Base-by-base conservation (phyloP, 78 protist species). In the Pirum gemmata region DNA sequence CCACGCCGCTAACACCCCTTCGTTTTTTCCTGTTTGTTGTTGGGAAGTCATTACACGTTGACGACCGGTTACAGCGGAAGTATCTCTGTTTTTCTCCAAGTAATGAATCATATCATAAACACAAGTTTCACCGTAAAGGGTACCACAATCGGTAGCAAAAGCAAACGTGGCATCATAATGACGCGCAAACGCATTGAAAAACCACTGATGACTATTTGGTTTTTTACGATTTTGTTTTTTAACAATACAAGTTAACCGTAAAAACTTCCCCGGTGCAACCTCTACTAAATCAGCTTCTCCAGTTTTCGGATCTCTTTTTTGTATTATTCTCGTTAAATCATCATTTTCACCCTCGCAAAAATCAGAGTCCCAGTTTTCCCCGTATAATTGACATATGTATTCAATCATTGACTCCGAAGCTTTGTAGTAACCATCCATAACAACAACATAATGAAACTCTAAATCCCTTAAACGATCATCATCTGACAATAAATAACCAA, bases 201-300 rank as follows among this genome's bases (percentile, higher is more conserved):
- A 87, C 90, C 90, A 87, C 1, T 87, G 73, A 75, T 61, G 90
- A 34, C 76, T 21, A 72, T 87, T 87, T 39, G 78, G 90, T 78
- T 87, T 87, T 40, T 33, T 1, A 2, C 83, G 90, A 40, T 87
- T 87, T 13, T 76, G 79, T 29, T 39, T 41, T 41, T 87, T 87
- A 34, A 87, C 67, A 13, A 51, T 51, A 51, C 67, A 51, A 21
- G 67, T 51, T 51, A 51, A 51, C 67, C 67, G 5, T 13, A 51
- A 51, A 13, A 51, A 51, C 67, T 51, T 51, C 13, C 67, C 67
- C 13, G 67, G 67, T 13, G 67, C 67, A 5, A 51, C 67, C 67
- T 51, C 67, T 5, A 51, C 67, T 13, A 51, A 51, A 51, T 51
- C 67, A 13, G 67, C 67, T 51, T 51, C 67, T 51, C 67, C 67